Evolutionary conservation across 768 basidiomycete species (phyloP), one percentile per base, ranked within the genome.

Genomic region (Phaeotremella fagi): DNA sequence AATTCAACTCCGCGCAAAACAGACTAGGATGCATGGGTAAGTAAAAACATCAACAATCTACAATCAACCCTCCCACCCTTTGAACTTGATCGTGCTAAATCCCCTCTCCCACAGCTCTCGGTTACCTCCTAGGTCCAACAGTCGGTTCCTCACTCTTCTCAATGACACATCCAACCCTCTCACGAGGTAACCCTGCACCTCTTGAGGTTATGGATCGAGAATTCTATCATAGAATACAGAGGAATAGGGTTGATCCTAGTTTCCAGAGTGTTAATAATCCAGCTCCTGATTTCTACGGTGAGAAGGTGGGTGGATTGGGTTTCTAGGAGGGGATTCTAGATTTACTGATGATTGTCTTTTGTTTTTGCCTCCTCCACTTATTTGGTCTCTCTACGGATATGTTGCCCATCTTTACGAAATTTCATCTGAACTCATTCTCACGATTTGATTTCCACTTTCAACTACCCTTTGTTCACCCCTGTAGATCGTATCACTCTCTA

Each of bases 201-300:
- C 41, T 71, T 6, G 66, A 71, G 45, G 46, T 66, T 3, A 71
- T 71, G 69, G 69, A 71, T 35, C 38, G 60, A 29, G 66, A 57
- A 48, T 68, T 74, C 48, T 72, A 63, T 45, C 55, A 71, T 42
- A 60, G 65, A 37, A 65, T 70, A 51, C 63, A 71, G 58, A 45
- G 57, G 27, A 68, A 72, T 52, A 66, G 76, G 9, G 76, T 67
- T 22, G 72, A 73, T 54, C 74, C 76, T 6, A 62, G 63, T 1
- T 68, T 72, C 35, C 74, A 73, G 50, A 68, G 67, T 47, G 72
- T 73, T 29, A 72, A 75, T 36, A 74, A 74, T 44, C 65, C 67
- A n/a, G 64, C 66, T 22, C 73, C 73, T 22, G 73, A 74, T 45
- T 74, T 71, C 52, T 74, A 74, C 46, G 73, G 73, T 22, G 69